Conservation (phyloP, 441 rosid species). For the Gossypium aridum region DNA sequence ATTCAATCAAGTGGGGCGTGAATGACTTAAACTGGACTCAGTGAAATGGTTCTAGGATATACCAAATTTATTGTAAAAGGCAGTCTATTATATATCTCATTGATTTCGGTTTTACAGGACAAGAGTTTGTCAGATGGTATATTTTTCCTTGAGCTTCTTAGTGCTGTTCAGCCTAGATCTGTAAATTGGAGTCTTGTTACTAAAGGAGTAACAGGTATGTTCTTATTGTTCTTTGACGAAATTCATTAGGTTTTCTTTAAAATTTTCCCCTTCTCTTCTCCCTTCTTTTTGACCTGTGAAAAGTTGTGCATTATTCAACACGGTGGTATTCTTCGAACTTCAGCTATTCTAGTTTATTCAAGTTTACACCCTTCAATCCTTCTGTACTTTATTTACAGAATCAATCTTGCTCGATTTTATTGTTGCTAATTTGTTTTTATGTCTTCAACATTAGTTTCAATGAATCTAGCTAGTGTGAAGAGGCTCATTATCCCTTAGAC, state of each 20-base stretch:
- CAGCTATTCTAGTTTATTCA: background rate
- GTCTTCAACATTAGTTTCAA: background rate
- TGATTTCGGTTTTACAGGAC: constrained; percentile 38
- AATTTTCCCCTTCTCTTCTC: background rate
- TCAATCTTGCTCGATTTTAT: too few species aligned
- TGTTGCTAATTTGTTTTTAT: too few species aligned
- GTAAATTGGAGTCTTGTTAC: constrained; percentile 75
- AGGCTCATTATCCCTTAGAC: too few species aligned
- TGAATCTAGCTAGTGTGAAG: background rate
- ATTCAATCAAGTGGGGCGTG: background rate
- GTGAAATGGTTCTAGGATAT: background rate
- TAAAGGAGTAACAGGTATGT: constrained; percentile 53
- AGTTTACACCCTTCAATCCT: too few species aligned
- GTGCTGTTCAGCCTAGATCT: constrained; percentile 68
- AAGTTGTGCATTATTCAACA: background rate
- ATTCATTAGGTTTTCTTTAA: background rate
- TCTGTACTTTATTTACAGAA: too few species aligned
- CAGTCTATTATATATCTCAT: background rate
- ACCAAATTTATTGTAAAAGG: background rate
- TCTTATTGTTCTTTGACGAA: background rate
- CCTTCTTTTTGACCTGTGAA: background rate
- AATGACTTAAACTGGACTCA: background rate
- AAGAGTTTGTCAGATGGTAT: constrained; percentile 57
- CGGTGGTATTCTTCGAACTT: background rate
- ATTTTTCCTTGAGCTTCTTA: constrained; percentile 62